These are phyloP conservation scores for Abrus pulchellus DNA, from an alignment of 306 rosid genomes.

Conservation along the genomic window DNA sequence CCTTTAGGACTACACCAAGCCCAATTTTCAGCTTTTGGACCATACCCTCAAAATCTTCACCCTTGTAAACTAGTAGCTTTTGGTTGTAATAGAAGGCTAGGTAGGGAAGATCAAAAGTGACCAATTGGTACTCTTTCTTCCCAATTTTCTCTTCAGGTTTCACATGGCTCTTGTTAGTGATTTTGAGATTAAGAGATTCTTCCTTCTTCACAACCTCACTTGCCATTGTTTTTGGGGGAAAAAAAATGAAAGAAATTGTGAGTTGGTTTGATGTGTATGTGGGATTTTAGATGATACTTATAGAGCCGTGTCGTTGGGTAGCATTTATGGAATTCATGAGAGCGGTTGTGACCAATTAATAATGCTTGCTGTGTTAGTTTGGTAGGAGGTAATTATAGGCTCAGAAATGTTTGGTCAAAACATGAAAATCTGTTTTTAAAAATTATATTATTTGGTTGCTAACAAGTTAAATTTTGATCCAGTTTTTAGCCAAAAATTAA, in stretches of 20 bases:
- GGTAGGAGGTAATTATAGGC: slow-evolving; percentile 47
- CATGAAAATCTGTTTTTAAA: not conserved
- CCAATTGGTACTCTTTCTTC: slow-evolving; percentile 71
- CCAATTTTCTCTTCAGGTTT: slow-evolving; percentile 71
- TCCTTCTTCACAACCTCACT: slow-evolving; percentile 51
- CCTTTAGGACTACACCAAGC: slow-evolving; percentile 65
- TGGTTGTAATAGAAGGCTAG: slow-evolving; percentile 97
- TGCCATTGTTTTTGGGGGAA: slow-evolving; percentile 53
- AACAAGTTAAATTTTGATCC: not conserved
- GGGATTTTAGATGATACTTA: slow-evolving; percentile 45
- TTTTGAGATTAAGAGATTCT: slow-evolving; percentile 57
- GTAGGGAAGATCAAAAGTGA: slow-evolving; percentile 94
- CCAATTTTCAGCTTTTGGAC: slow-evolving; percentile 82
- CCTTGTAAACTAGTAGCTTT: slow-evolving; percentile 79
- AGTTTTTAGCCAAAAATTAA: too few relatives aligned
- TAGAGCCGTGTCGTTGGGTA: slow-evolving; percentile 56
- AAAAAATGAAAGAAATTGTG: not conserved
- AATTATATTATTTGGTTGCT: not conserved
- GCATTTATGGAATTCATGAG: slow-evolving; percentile 64
- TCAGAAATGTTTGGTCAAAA: slow-evolving; percentile 44
- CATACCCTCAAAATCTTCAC: slow-evolving; percentile 60
- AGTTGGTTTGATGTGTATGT: slow-evolving; percentile 29
- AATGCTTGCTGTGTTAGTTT: slow-evolving; percentile 23
- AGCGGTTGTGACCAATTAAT: slow-evolving; percentile 69
- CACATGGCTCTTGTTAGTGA: slow-evolving; percentile 65